A percentile compares a stretch with the other conserved stretches of the same genome.
phyloP scores from a whole-genome alignment of 2,329 filamentous ascomycete species.

The Arthrobotrys conoides region DNA sequence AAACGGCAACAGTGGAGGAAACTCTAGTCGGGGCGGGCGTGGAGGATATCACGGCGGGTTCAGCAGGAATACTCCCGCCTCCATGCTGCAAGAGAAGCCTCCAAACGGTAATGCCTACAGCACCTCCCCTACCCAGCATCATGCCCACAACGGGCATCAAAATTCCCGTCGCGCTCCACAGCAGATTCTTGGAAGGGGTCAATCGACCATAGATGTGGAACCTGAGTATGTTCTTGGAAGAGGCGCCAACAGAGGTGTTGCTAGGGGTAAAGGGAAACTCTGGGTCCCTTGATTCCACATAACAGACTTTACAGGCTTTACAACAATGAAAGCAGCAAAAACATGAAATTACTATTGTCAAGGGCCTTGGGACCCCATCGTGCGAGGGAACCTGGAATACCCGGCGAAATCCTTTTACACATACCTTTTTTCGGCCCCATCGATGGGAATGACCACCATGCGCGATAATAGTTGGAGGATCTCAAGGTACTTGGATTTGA shows the following conservation, averaged over 20 bases:
- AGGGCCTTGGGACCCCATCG: constrained; percentile 18
- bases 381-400: constrained; percentile 11
- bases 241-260: constrained; percentile 64
- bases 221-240: constrained; percentile 64
- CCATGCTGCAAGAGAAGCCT: constrained; percentile 34
- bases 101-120: constrained; percentile 28
- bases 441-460: not conserved
- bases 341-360: constrained; percentile 1
- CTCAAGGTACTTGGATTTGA: constrained; percentile 18
- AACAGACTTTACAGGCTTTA: constrained; percentile 2
- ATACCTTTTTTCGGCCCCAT: constrained; percentile 8
- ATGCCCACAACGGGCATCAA: constrained; percentile 19
- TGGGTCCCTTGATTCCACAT: constrained; percentile 62
- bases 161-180: constrained; percentile 18
- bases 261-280: constrained; percentile 64
- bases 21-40: constrained; percentile 30
- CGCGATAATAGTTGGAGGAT: constrained; percentile 22
- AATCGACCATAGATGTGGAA: constrained; percentile 44
- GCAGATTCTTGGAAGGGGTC: constrained; percentile 36
- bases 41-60: constrained; percentile 44
- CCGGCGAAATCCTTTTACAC: constrained; percentile 16
- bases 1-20: constrained; percentile 2
- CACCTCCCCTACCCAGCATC: constrained; percentile 51
- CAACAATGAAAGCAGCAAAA: constrained; percentile 23
- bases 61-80: constrained; percentile 14